phyloP scores from a whole-genome alignment of 257 asterid species.

The Dorcoceras hygrometricum region DNA sequence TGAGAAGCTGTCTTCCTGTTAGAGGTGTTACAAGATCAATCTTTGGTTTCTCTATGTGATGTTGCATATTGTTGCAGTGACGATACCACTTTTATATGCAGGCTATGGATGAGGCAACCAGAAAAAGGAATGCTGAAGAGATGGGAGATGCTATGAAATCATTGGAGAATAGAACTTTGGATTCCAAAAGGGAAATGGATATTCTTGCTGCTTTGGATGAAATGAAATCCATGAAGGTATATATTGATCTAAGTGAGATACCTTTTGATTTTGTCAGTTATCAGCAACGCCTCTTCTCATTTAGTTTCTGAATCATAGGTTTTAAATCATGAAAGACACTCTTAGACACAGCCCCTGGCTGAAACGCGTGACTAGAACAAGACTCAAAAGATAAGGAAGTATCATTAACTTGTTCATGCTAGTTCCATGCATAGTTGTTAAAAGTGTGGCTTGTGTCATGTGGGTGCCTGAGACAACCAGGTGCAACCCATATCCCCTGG shows the following conservation, averaged over 20 bases:
- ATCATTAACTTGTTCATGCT: too few species aligned
- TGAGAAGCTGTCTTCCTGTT: slow-evolving; percentile 1
- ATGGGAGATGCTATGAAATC: slow-evolving; percentile 98
- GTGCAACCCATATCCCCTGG: too few species aligned
- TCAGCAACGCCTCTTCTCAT: neutral
- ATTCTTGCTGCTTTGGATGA: slow-evolving; percentile 89
- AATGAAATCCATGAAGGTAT: slow-evolving; percentile 91
- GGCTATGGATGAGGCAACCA: slow-evolving; percentile 54
- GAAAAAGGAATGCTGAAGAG: slow-evolving; percentile 71
- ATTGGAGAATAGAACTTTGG: slow-evolving; percentile 78
- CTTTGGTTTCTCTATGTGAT: neutral
- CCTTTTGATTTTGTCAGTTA: neutral
- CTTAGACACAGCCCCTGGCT: too few species aligned
- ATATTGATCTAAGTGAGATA: slow-evolving; percentile 5
- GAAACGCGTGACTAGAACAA: too few species aligned
- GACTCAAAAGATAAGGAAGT: too few species aligned
- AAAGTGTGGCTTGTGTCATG: too few species aligned
- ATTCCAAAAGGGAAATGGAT: slow-evolving; percentile 90
- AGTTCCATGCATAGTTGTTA: too few species aligned
- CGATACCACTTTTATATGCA: slow-evolving; percentile 21
- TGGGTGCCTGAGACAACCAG: too few species aligned
- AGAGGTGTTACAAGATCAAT: neutral
- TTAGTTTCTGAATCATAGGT: neutral
- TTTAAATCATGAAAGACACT: too few species aligned
- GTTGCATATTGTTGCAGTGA: neutral